Evolutionary conservation across 495 filamentous ascomycete genomes (phyloP), one percentile per base, ranked within the genome.

Genomic region (Xylaria curta): DNA sequence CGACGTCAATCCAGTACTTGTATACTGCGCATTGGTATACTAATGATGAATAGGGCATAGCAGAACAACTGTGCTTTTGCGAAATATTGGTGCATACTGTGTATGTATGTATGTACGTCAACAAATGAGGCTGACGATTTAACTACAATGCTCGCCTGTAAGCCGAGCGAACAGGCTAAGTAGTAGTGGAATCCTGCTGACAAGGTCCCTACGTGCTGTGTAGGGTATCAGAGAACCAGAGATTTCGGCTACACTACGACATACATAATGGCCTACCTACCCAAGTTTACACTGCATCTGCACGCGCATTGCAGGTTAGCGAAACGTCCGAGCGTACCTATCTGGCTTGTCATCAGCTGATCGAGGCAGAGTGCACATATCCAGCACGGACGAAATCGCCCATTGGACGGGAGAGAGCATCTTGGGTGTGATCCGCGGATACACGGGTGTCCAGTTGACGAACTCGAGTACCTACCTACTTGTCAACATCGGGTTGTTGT

Each of bases 51-150:
- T 65, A 47, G 26, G 26, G 44, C 26, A 28, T 36, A 65, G 61
- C n/a, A 24, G 7, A 42, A 5, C 3, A 24, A 21, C n/a, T 21
- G 5, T 31, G 44, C 21, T 19, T 40, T 21, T 38, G n/a, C 54
- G 54, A 59, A 59, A 28, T 24, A 19, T 17, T 12, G 53, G 31
- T 59, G 31, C 56, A 58, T 59, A 60, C 58, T 40, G 42, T 60
- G 61, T 44, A 46, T 33, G 42, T 64, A 64, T 21, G 62, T 47
- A 49, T n/a, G 61, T 64, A 65, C 42, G 62, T 49, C 62, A 65
- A 66, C 46, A 36, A 31, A 53, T 53, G 63, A 66, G 63, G 63
- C 63, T 66, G 63, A 66, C 44, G 28, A n/a, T 3, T 31, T 31
- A 21, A 17, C 8, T 13, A 13, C 24, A 63, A 61, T 13, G 31